Conservation (phyloP, 2,329 filamentous ascomycete genomes). For the Ophiostoma angusticollis region DNA sequence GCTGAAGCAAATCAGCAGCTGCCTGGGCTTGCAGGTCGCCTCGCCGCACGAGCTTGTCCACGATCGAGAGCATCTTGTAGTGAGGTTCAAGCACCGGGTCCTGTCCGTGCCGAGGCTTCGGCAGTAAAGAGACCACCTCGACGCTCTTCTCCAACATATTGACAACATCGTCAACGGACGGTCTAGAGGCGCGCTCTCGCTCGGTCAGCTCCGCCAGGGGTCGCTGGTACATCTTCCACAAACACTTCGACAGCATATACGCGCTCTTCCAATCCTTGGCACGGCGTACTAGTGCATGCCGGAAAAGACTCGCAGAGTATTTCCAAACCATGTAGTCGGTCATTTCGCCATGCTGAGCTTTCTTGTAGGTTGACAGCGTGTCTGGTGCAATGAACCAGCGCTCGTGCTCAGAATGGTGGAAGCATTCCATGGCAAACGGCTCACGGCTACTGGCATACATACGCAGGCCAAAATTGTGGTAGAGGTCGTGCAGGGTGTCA, state of each 20-base stretch:
- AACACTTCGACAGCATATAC: slow-evolving; percentile 49
- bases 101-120: slow-evolving; percentile 42
- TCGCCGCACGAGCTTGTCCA: slow-evolving; percentile 64
- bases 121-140: slow-evolving; percentile 35
- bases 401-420: slow-evolving; percentile 42
- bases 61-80: slow-evolving; percentile 74
- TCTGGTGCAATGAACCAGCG: slow-evolving; percentile 41
- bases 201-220: slow-evolving; percentile 29
- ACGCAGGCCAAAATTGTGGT: slow-evolving; percentile 48
- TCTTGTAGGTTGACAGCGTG: slow-evolving; percentile 38
- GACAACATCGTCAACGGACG: slow-evolving; percentile 31
- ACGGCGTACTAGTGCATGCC: slow-evolving; percentile 39
- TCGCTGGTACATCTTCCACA: slow-evolving; percentile 51
- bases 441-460: slow-evolving; percentile 50
- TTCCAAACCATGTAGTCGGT: slow-evolving; percentile 49
- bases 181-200: slow-evolving; percentile 27
- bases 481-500: slow-evolving; percentile 44
- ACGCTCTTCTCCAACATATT: slow-evolving; percentile 38
- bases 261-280: slow-evolving; percentile 46
- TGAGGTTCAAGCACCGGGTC: slow-evolving; percentile 84
- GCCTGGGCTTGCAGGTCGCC: slow-evolving; percentile 34
- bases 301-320: slow-evolving; percentile 43
- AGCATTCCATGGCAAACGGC: slow-evolving; percentile 50
- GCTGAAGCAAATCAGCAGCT: slow-evolving; percentile 39
- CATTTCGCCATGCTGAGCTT: slow-evolving; percentile 42